Evolutionary conservation across 306 rosid species (phyloP).

Genomic region (Mucuna pruriens): DNA sequence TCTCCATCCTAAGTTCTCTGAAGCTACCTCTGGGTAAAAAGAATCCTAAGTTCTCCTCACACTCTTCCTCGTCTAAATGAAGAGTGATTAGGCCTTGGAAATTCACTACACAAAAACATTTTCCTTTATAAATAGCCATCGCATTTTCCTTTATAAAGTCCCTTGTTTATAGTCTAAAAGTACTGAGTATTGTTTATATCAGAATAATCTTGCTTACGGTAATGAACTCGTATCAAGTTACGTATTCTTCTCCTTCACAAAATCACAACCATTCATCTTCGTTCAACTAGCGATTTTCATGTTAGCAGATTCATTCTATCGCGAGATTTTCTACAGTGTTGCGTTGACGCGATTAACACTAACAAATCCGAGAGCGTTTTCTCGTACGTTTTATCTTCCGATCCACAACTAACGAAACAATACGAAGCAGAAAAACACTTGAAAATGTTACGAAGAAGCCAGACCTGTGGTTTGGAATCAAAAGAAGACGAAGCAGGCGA

Average conservation of each 20-base stretch:
- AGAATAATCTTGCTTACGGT: neutral
- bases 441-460: neutral
- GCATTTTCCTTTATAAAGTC: neutral
- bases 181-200: neutral
- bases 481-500: constrained; percentile 42
- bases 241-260: neutral
- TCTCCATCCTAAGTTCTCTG: neutral
- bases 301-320: neutral
- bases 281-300: neutral
- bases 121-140: neutral
- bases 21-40: constrained; percentile 1
- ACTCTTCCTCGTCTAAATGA: neutral
- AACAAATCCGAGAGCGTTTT: neutral
- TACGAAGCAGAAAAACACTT: neutral
- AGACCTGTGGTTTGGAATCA: constrained; percentile 61
- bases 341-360: neutral
- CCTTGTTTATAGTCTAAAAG: neutral
- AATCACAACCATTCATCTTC: neutral
- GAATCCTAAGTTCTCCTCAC: neutral
- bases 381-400: neutral
- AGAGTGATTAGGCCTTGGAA: neutral
- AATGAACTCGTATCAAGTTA: neutral
- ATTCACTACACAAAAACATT: neutral
- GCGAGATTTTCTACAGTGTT: neutral
- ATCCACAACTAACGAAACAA: neutral